Conservation (phyloP, 371 early-diverging fungal genomes). For the Rhizopus delemar region DNA sequence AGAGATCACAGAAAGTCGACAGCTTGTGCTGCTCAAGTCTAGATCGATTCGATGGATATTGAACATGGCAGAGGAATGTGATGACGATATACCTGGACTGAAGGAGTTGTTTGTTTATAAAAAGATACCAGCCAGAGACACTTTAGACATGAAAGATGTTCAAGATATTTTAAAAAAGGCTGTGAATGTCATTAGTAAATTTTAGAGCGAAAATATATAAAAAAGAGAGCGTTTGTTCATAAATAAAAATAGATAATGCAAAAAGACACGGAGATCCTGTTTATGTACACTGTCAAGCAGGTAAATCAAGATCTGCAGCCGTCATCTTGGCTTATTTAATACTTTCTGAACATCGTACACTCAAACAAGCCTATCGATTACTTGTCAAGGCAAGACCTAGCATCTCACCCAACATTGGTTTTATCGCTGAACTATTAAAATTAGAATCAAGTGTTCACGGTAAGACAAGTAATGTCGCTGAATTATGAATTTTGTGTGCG, state of each 20-base stretch:
- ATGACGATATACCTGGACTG: conserved; percentile 58
- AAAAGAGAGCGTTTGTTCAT: conserved; percentile 54
- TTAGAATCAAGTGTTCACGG: conserved; percentile 70
- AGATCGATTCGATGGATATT: conserved; percentile 53
- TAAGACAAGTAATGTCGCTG: conserved; percentile 24
- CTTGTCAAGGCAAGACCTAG: conserved; percentile 68
- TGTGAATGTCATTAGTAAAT: conserved; percentile 58
- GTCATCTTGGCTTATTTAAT: conserved; percentile 80
- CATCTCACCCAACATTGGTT: conserved; percentile 86
- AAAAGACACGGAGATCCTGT: conserved; percentile 58
- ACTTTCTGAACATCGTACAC: conserved; percentile 62
- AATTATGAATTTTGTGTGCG: no score
- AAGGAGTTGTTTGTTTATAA: conserved; percentile 43
- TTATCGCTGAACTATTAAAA: conserved; percentile 73
- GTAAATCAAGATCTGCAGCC: conserved; percentile 79
- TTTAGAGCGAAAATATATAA: conserved; percentile 34
- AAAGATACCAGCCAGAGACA: conserved; percentile 63
- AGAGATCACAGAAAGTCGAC: conserved; percentile 49
- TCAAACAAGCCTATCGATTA: conserved; percentile 72
- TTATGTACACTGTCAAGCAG: conserved; percentile 88
- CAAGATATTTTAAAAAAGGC: conserved; percentile 53
- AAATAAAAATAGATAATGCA: conserved; percentile 49
- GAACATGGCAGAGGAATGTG: conserved; percentile 69
- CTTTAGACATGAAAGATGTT: conserved; percentile 62
- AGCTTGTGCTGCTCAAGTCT: conserved; percentile 39